These are phyloP conservation scores for Primulina tabacum DNA, from an alignment of 257 asterid species.

Conservation along the genomic window DNA sequence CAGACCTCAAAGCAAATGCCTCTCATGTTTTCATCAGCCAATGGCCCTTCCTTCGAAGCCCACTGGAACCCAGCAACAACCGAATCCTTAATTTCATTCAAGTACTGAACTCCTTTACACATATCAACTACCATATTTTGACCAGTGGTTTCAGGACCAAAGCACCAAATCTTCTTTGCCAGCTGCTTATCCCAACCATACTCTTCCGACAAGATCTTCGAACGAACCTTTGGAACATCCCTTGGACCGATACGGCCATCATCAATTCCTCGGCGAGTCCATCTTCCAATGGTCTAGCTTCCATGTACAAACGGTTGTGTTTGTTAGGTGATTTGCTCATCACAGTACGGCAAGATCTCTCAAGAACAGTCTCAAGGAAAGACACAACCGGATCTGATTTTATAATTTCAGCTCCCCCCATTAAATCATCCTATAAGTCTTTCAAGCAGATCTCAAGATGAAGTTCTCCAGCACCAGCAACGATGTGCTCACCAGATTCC, in stretches of 20 bases:
- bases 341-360: slow-evolving; percentile 36
- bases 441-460: slow-evolving; percentile 41
- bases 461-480: slow-evolving; percentile 46
- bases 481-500: slow-evolving; percentile 41
- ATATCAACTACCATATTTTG: slow-evolving; percentile 46
- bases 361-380: slow-evolving; percentile 41
- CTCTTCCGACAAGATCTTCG: slow-evolving; percentile 39
- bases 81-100: slow-evolving; percentile 41
- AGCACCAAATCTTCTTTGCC: slow-evolving; percentile 41
- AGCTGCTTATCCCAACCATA: slow-evolving; percentile 47
- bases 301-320: slow-evolving; percentile 46
- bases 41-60: slow-evolving; percentile 43
- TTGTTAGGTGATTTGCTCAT: slow-evolving; percentile 47
- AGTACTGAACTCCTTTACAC: slow-evolving; percentile 43
- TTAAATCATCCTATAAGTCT: slow-evolving; percentile 39
- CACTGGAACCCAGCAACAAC: slow-evolving; percentile 46
- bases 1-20: slow-evolving; percentile 42
- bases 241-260: slow-evolving; percentile 47
- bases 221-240: slow-evolving; percentile 36
- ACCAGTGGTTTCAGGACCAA: slow-evolving; percentile 45
- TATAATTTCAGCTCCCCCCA: slow-evolving; percentile 43
- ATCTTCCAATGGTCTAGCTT: slow-evolving; percentile 44
- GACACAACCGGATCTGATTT: slow-evolving; percentile 41
- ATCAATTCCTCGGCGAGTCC: slow-evolving; percentile 43
- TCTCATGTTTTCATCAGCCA: slow-evolving; percentile 47